Percentiles rank a stretch among this genome's conserved stretches.
Conservation (phyloP, 305 asterid species). For the Salvia sclarea region DNA sequence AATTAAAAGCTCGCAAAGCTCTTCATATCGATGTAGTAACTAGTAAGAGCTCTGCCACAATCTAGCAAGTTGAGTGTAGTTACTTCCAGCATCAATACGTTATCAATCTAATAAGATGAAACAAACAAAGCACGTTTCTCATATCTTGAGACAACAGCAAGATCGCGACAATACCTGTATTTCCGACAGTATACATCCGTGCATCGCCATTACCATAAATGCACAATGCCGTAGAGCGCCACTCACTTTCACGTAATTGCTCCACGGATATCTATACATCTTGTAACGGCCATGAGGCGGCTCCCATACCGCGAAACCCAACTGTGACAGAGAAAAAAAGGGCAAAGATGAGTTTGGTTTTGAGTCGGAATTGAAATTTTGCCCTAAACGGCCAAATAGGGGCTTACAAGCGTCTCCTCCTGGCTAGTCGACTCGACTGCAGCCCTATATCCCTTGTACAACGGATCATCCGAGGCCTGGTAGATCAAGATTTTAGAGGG, state of each 20-base stretch:
- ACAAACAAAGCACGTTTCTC: too few species aligned
- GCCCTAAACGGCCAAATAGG: neutral
- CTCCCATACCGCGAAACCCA: conserved; percentile 88
- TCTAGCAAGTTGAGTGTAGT: neutral
- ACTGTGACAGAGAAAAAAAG: conserved; percentile 42
- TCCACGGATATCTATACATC: conserved; percentile 83
- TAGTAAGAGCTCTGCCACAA: neutral
- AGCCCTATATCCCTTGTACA: conserved; percentile 84
- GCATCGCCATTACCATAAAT: conserved; percentile 98
- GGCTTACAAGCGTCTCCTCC: conserved; percentile 82
- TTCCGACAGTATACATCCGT: conserved; percentile 90
- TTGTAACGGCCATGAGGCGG: conserved; percentile 95
- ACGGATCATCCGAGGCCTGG: conserved; percentile 90
- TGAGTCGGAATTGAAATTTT: neutral
- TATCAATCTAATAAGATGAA: too few species aligned
- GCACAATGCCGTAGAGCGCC: conserved; percentile 95
- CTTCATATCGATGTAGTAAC: too few species aligned
- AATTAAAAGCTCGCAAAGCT: neutral
- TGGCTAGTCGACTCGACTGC: conserved; percentile 87
- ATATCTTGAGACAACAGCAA: too few species aligned
- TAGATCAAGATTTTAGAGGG: conserved; percentile 85
- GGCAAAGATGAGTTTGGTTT: too few species aligned
- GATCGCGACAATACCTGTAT: conserved; percentile 69
- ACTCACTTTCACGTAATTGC: conserved; percentile 77
- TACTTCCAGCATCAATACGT: too few species aligned